Conservation (phyloP, 441 rosid genomes). For the Isatis lusitanica region DNA sequence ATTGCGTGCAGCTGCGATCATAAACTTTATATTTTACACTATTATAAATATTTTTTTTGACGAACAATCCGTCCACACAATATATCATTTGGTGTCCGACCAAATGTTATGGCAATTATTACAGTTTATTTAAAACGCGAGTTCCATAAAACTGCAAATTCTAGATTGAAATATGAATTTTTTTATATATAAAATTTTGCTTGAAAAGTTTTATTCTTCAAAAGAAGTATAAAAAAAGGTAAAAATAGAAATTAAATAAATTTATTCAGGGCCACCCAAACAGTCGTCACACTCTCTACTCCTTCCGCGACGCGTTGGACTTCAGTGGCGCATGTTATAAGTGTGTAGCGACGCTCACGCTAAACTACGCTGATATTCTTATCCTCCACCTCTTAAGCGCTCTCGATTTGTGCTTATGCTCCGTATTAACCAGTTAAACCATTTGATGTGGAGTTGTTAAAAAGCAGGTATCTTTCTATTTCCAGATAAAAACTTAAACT, state of each 20-base stretch:
- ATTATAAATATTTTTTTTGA: not conserved
- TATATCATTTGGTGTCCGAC: too few relatives aligned
- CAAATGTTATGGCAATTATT: not conserved
- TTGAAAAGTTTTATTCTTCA: not conserved
- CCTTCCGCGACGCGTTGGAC: slow-evolving; percentile 18
- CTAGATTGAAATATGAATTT: not conserved
- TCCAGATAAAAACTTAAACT: slow-evolving; percentile 23
- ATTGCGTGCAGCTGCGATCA: not conserved
- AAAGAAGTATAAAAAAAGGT: not conserved
- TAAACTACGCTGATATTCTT: slow-evolving; percentile 27
- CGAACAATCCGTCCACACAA: not conserved
- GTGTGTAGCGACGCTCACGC: not conserved
- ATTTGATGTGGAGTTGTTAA: slow-evolving; percentile 11
- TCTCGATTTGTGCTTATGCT: not conserved
- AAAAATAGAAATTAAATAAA: not conserved
- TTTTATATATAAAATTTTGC: too few relatives aligned
- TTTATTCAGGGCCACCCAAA: slow-evolving; percentile 2
- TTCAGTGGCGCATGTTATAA: slow-evolving; percentile 17
- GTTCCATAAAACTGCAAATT: too few relatives aligned
- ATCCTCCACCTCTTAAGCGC: slow-evolving; percentile 13
- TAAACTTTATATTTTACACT: not conserved
- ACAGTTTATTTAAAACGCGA: not conserved
- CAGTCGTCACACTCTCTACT: slow-evolving; percentile 21
- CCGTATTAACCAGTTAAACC: slow-evolving; percentile 14
- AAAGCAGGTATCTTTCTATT: slow-evolving; percentile 31